Evolutionary conservation across 306 rosid genomes (phyloP).

Genomic region (Pterocarpus macrocarpus): DNA sequence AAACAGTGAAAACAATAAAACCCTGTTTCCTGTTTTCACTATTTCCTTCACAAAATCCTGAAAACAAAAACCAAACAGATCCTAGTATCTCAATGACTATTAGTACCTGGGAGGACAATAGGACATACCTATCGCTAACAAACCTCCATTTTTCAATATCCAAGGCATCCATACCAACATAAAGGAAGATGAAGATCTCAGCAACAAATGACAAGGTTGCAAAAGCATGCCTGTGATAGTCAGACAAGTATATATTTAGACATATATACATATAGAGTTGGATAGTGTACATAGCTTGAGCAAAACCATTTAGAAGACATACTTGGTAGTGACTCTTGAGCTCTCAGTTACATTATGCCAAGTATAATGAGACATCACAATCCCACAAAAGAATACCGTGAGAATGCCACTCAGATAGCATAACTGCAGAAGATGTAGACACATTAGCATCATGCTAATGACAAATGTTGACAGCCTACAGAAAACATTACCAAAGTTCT

Average conservation of each 20-base stretch:
- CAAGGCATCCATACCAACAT: constrained; percentile 99
- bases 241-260: constrained; percentile 33
- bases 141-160: constrained; percentile 97
- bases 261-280: constrained; percentile 31
- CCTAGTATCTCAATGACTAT: constrained; percentile 23
- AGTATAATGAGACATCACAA: constrained; percentile 99
- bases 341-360: constrained; percentile 98
- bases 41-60: too few species aligned
- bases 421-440: constrained; percentile 69
- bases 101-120: neutral
- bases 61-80: too few species aligned
- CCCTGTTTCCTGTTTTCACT: too few species aligned
- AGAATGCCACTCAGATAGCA: constrained; percentile 89
- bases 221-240: constrained; percentile 82
- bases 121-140: constrained; percentile 85
- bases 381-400: constrained; percentile 98
- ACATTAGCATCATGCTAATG: constrained; percentile 40
- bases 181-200: constrained; percentile 88
- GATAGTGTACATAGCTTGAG: constrained; percentile 26
- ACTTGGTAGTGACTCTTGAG: constrained; percentile 96
- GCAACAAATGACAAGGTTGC: constrained; percentile 96
- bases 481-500: constrained; percentile 12
- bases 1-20: too few species aligned
- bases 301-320: constrained; percentile 48
- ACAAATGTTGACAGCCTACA: constrained; percentile 23